Percentiles rank a stretch among this genome's conserved stretches.
phyloP scores from a whole-genome alignment of 2,329 filamentous ascomycete genomes.

The Alternaria brassicae region DNA sequence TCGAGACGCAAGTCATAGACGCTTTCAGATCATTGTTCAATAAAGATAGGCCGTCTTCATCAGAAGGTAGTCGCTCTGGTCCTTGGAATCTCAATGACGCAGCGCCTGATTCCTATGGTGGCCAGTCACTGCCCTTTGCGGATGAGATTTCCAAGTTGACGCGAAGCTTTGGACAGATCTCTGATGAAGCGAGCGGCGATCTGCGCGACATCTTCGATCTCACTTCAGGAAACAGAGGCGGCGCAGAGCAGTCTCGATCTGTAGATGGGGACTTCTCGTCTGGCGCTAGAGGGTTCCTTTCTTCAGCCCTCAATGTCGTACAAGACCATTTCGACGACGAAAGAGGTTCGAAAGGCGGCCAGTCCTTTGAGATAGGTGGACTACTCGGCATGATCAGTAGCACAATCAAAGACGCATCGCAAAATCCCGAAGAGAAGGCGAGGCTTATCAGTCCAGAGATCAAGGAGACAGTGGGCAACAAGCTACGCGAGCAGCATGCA shows the following conservation, averaged over 20 bases:
- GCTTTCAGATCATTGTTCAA: slow-evolving; percentile 40
- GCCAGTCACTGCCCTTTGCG: slow-evolving; percentile 39
- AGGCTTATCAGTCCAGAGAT: slow-evolving; percentile 43
- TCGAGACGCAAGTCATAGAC: slow-evolving; percentile 40
- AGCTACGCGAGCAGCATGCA: slow-evolving; percentile 36
- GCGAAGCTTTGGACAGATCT: slow-evolving; percentile 37
- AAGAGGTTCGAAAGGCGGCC: slow-evolving; percentile 18
- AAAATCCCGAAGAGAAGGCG: slow-evolving; percentile 40
- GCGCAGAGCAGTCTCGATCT: slow-evolving; percentile 22
- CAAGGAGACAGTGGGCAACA: slow-evolving; percentile 37
- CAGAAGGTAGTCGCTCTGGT: slow-evolving; percentile 23
- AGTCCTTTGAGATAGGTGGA: slow-evolving; percentile 34
- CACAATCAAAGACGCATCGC: slow-evolving; percentile 39
- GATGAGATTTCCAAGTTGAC: slow-evolving; percentile 41
- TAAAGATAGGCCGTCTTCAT: slow-evolving; percentile 25
- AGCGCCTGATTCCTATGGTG: slow-evolving; percentile 40
- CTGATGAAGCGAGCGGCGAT: slow-evolving; percentile 37
- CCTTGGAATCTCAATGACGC: slow-evolving; percentile 35
- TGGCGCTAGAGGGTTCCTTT: slow-evolving; percentile 35
- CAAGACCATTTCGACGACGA: slow-evolving; percentile 37
- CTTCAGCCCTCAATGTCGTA: slow-evolving; percentile 35
- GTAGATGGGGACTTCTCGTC: slow-evolving; percentile 21
- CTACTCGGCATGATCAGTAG: slow-evolving; percentile 37
- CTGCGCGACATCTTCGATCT: slow-evolving; percentile 40
- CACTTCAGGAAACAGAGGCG: slow-evolving; percentile 27